phyloP scores from a whole-genome alignment of 768 basidiomycete species.

The Russula earlei region DNA sequence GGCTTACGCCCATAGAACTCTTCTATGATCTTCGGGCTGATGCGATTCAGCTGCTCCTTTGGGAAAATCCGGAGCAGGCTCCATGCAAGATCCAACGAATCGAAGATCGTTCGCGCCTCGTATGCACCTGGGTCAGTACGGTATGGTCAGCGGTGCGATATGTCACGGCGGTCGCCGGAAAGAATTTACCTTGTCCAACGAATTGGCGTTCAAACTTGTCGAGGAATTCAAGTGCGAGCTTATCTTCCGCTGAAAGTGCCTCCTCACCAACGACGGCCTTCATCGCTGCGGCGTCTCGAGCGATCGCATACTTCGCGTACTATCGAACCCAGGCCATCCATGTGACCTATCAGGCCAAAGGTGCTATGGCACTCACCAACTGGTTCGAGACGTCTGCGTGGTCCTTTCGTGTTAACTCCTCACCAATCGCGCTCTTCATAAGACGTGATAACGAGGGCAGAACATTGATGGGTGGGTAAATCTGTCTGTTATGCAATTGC shows the following conservation, averaged over 20 bases:
- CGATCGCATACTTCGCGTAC: conserved; percentile 98
- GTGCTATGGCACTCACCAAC: conserved; percentile 46
- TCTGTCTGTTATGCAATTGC: conserved; percentile 91
- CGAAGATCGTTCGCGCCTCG: conserved; percentile 93
- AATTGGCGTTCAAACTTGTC: conserved; percentile 97
- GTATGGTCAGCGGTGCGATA: neutral
- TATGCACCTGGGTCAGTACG: conserved; percentile 55
- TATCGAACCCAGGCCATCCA: conserved; percentile 27
- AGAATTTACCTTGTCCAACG: conserved; percentile 78
- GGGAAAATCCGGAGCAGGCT: conserved; percentile 95
- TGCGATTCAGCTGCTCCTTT: conserved; percentile 95
- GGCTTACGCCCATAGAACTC: conserved; percentile 89
- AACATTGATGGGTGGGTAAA: conserved; percentile 99
- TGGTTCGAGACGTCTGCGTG: conserved; percentile 99
- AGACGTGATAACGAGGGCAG: conserved; percentile 95
- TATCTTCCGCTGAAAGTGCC: conserved; percentile 89
- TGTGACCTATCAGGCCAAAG: conserved; percentile 13
- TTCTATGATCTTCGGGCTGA: conserved; percentile 90
- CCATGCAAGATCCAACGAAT: conserved; percentile 97
- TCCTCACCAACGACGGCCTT: conserved; percentile 99
- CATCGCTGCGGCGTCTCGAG: conserved; percentile 95
- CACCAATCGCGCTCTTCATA: conserved; percentile 99
- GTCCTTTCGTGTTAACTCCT: conserved; percentile 94
- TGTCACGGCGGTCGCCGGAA: neutral
- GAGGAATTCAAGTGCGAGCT: conserved; percentile 92